These are phyloP conservation scores for Penicillium samsonianum DNA, from an alignment of 495 filamentous ascomycete genomes.

Conservation along the genomic window DNA sequence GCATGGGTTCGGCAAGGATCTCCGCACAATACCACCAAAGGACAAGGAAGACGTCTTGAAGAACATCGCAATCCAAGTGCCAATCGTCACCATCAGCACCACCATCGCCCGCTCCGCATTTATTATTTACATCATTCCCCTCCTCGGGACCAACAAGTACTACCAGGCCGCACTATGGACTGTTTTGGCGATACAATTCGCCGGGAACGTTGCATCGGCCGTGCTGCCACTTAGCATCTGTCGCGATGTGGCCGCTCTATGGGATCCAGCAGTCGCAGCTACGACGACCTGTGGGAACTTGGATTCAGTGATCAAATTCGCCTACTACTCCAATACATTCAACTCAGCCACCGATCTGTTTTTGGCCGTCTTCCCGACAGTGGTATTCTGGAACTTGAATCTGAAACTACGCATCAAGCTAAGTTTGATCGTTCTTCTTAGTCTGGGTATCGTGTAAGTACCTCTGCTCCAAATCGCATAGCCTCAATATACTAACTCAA, in stretches of 20 bases:
- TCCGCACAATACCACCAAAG: constrained; percentile 11
- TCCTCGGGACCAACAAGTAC: constrained; percentile 32
- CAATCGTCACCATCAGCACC: constrained; percentile 38
- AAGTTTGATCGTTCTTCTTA: constrained; percentile 41
- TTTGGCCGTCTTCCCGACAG: constrained; percentile 42
- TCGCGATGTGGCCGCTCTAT: constrained; percentile 26
- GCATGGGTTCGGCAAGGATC: constrained; percentile 35
- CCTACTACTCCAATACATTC: constrained; percentile 42
- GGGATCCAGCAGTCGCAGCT: constrained; percentile 24
- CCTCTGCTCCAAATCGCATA: not conserved
- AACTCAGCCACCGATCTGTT: constrained; percentile 46
- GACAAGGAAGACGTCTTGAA: constrained; percentile 31
- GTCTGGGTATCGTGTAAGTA: constrained; percentile 42
- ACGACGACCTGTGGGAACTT: constrained; percentile 31
- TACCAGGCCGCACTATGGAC: constrained; percentile 33
- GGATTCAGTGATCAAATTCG: constrained; percentile 28
- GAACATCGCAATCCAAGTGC: constrained; percentile 34
- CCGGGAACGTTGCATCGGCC: constrained; percentile 32
- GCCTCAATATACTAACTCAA: constrained; percentile 9
- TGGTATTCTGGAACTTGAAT: constrained; percentile 49
- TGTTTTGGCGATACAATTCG: constrained; percentile 30
- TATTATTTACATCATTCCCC: constrained; percentile 35
- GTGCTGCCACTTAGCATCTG: constrained; percentile 38
- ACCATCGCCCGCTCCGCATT: constrained; percentile 37
- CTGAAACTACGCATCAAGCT: constrained; percentile 42